These are phyloP conservation scores for Mycena olivaceomarginata DNA, from an alignment of 768 basidiomycete species.

Conservation along the genomic window DNA sequence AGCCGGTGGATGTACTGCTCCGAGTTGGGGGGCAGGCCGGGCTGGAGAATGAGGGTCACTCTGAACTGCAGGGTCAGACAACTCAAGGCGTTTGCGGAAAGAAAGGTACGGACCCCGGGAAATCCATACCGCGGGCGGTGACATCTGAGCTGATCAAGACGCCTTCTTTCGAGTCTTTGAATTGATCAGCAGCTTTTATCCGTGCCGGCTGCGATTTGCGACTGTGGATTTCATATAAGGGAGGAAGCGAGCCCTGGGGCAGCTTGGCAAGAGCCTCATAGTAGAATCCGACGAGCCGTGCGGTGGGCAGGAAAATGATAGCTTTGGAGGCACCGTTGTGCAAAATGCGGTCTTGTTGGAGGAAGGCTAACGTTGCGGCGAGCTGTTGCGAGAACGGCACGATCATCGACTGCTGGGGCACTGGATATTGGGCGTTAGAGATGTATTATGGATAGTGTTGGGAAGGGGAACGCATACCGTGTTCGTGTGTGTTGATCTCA, in stretches of 20 bases:
- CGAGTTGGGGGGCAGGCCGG: slow-evolving; percentile 79
- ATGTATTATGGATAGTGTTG: background rate
- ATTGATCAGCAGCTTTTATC: slow-evolving; percentile 67
- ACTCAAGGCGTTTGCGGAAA: background rate
- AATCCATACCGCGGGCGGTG: slow-evolving; percentile 81
- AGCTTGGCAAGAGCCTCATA: slow-evolving; percentile 38
- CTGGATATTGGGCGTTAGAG: slow-evolving; percentile 47
- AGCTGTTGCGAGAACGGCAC: slow-evolving; percentile 64
- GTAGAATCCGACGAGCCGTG: slow-evolving; percentile 57
- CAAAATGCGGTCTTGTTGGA: slow-evolving; percentile 57
- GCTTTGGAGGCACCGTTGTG: slow-evolving; percentile 60
- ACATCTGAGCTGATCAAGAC: slow-evolving; percentile 75
- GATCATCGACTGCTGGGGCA: slow-evolving; percentile 67
- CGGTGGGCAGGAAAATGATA: slow-evolving; percentile 83
- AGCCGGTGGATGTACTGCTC: slow-evolving; percentile 90
- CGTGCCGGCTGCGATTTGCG: slow-evolving; percentile 71
- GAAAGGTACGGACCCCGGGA: slow-evolving; percentile 66
- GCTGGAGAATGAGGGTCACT: slow-evolving; percentile 76
- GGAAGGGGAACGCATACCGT: slow-evolving; percentile 59
- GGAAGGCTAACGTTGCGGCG: slow-evolving; percentile 61
- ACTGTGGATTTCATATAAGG: slow-evolving; percentile 75
- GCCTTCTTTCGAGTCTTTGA: slow-evolving; percentile 64
- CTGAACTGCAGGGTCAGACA: slow-evolving; percentile 49
- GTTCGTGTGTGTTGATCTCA: slow-evolving; percentile 78
- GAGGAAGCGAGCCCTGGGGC: slow-evolving; percentile 53